Conservation (phyloP, 345 rosid species). For the Raphanus raphanistrum region DNA sequence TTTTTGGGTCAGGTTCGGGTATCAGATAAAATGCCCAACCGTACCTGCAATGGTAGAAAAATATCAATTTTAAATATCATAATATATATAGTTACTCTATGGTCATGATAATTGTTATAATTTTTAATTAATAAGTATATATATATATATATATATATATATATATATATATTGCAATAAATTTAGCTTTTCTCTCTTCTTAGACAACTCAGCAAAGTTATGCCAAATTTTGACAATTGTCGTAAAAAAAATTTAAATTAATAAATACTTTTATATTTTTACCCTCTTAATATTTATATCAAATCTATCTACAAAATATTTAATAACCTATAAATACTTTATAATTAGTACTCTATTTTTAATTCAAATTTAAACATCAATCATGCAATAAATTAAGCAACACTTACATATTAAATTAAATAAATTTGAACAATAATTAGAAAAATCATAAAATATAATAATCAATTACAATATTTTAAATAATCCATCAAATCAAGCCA, state of each 20-base stretch:
- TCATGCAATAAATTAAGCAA: neutral
- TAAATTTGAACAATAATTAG: neutral
- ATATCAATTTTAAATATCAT: neutral
- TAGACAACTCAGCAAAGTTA: neutral
- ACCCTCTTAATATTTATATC: neutral
- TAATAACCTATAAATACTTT: neutral
- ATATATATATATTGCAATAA: no score
- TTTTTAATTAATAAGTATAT: neutral
- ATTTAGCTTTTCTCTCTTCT: neutral
- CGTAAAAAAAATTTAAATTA: neutral
- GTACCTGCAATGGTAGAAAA: neutral
- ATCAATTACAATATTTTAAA: neutral
- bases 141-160: no score
- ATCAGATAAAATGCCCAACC: no score
- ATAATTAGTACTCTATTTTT: neutral
- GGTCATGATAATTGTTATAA: neutral
- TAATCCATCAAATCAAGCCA: neutral
- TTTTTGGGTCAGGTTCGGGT: no score
- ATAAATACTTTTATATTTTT: no score
- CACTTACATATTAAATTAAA: neutral
- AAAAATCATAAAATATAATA: neutral
- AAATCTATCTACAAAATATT: neutral
- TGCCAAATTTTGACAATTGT: no score
- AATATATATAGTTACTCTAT: no score
- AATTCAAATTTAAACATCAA: neutral